These are phyloP conservation scores for Mucuna pruriens DNA, from an alignment of 306 rosid genomes.

Conservation along the genomic window DNA sequence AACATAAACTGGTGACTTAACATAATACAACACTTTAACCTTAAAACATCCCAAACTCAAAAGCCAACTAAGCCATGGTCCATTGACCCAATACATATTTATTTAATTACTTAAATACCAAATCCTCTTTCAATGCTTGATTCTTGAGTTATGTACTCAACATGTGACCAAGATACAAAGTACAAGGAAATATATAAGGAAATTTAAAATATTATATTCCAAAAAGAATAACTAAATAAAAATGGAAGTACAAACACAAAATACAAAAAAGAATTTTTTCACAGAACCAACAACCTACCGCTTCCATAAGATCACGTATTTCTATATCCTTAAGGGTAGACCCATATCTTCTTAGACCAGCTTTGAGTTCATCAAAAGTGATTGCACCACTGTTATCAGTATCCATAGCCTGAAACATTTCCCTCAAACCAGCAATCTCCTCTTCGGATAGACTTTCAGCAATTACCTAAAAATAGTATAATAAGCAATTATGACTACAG, in stretches of 20 bases:
- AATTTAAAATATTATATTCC: constrained; percentile 10
- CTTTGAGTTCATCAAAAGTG: constrained; percentile 96
- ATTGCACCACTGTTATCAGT: constrained; percentile 96
- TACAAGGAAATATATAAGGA: constrained; percentile 16
- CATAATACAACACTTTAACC: constrained; percentile 7
- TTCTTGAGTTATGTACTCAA: not conserved
- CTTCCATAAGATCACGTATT: constrained; percentile 97
- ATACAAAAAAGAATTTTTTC: not conserved
- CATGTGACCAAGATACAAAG: not conserved
- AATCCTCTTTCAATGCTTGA: not conserved
- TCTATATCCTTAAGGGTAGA: constrained; percentile 91
- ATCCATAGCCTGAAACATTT: constrained; percentile 93
- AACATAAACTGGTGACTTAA: constrained; percentile 2
- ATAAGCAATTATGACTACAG: constrained; percentile 21
- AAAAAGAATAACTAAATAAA: constrained; percentile 15
- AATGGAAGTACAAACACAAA: constrained; percentile 3
- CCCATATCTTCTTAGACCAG: constrained; percentile 95
- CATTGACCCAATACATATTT: not conserved
- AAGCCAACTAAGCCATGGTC: constrained; percentile 19
- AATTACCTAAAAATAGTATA: constrained; percentile 66
- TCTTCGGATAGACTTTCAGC: constrained; percentile 98
- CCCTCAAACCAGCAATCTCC: constrained; percentile 97
- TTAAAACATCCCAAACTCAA: not conserved
- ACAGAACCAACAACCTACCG: constrained; percentile 57
- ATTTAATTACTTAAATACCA: not conserved